Base-by-base conservation (phyloP, 495 filamentous ascomycete genomes). In the Haplographium delicatum region DNA sequence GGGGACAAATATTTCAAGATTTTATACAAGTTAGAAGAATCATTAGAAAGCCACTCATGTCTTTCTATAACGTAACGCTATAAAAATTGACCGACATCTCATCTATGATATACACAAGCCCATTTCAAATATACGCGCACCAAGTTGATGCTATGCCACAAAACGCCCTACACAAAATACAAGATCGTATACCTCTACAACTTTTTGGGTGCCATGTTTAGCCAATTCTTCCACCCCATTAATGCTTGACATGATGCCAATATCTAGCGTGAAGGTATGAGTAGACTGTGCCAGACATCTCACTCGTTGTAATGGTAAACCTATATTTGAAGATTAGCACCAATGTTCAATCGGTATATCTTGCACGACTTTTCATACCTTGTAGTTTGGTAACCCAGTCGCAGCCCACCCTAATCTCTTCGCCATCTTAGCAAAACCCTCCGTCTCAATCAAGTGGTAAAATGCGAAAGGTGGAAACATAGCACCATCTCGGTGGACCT, bases 401-500 rank as follows among this genome's bases (percentile, higher is more conserved):
- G 86, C 78, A 46, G 81, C 72, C 81, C 91, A 96, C 16, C 89
- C 89, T 61, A 98, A 66, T 50, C 93, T 74, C 58, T 74, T 82
- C 16, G 89, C 91, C 93, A 98, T 98, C 69, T 91, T 96, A 11
- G 94, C 91, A 61, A 98, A 98, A 0, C 93, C 93, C 64, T 98
- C 93, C 4, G 94, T 97, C 72, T 98, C 93, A 54, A 98, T 91
- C 23, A 98, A 68, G 67, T 97, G 87, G 62, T 94, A 98, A 63
- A 98, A 98, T 3, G 91, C 68, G 65, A 98, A 98, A 0, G 93
- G 79, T 15, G 93, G 93, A 66, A 98, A 98, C 93, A 98, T 98
- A 48, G 94, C 93, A 3, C 93, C 93, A 64, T 98, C 94, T 11
- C 93, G 80, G 61, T 98, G 93, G 6, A 98, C 93, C 48, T 97